Base-by-base conservation (phyloP, 2,329 filamentous ascomycete species). In the Capronia americana region DNA sequence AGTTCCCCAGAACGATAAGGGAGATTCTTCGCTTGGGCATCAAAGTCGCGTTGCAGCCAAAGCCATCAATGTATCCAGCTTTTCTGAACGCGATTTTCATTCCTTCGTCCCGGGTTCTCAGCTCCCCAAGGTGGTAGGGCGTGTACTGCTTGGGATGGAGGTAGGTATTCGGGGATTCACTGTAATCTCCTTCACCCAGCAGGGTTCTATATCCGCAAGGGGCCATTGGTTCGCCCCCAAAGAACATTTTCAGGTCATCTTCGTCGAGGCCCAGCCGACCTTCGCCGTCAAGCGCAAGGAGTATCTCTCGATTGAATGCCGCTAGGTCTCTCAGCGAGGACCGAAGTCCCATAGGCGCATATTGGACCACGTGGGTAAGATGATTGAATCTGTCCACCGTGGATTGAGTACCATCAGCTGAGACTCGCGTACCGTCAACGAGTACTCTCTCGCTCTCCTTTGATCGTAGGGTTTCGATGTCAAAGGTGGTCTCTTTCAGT, bases 31-130 rank as follows among this genome's bases (percentile, higher is more conserved):
- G 44, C 6, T 11, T 20, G 44, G 44, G 44, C 14, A 48, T 20
- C 44, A 48, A 48, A 48, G 20, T 23, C 44, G n/a, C 44, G 44
- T 48, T 48, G 44, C 44, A 48, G 4, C 44, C 20, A 23, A 48
- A 48, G 44, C 44, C 44, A 48, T 48, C 44, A 48, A 48, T 48
- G 17, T 48, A 48, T 23, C 44, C 44, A 23, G 44, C 44, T 48
- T 48, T 48, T 48, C 44, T 48, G 14, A 48, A 48, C n/a, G 14
- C 44, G 20, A 11, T 6, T n/a, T 48, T 11, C 44, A 48, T 48
- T 48, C 12, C 14, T 48, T 20, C 2, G 1, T 48, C 44, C 14
- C 20, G 14, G 20, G 20, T n/a, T 20, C 14, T 48, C 14, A 23
- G 44, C 44, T 48, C n/a, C 20, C 44, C 44, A n/a, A 48, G 44